phyloP scores from a whole-genome alignment of 2,329 filamentous ascomycete species.

The Colletotrichum melonis region DNA sequence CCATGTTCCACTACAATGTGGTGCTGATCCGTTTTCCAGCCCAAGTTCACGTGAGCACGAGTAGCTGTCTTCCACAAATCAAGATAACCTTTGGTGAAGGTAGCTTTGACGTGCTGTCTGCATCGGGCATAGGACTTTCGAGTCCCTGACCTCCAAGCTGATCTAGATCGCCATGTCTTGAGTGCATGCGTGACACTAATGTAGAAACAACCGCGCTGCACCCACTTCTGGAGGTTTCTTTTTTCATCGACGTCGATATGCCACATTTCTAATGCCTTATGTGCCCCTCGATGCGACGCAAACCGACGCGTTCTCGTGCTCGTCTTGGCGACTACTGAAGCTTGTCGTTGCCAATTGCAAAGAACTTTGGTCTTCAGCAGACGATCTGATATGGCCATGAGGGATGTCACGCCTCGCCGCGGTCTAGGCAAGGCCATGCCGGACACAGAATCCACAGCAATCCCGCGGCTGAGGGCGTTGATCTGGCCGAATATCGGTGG shows the following conservation, averaged over 20 bases:
- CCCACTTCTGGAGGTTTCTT: slow-evolving; percentile 12
- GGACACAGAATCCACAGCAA: background rate
- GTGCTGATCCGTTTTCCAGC: slow-evolving; percentile 13
- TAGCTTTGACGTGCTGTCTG: slow-evolving; percentile 29
- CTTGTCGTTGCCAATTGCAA: slow-evolving; percentile 20
- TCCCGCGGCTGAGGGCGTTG: background rate
- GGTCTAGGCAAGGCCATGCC: background rate
- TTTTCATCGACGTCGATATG: background rate
- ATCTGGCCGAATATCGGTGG: background rate
- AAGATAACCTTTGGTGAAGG: slow-evolving; percentile 25
- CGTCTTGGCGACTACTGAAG: background rate
- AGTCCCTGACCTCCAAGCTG: slow-evolving; percentile 22
- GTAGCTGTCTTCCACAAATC: slow-evolving; percentile 25
- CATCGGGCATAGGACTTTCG: slow-evolving; percentile 31
- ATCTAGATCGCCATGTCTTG: slow-evolving; percentile 17
- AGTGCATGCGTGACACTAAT: slow-evolving; percentile 4
- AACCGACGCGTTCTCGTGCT: slow-evolving; percentile 6
- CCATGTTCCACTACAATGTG: background rate
- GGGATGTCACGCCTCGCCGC: background rate
- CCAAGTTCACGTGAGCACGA: slow-evolving; percentile 8
- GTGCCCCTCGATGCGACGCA: slow-evolving; percentile 9
- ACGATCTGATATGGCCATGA: slow-evolving; percentile 2
- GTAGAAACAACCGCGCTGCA: slow-evolving; percentile 22
- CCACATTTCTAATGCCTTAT: slow-evolving; percentile 14
- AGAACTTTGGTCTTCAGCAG: slow-evolving; percentile 27